Evolutionary conservation across 78 protist genomes (phyloP).

Genomic region (Diacronema lutheri): DNA sequence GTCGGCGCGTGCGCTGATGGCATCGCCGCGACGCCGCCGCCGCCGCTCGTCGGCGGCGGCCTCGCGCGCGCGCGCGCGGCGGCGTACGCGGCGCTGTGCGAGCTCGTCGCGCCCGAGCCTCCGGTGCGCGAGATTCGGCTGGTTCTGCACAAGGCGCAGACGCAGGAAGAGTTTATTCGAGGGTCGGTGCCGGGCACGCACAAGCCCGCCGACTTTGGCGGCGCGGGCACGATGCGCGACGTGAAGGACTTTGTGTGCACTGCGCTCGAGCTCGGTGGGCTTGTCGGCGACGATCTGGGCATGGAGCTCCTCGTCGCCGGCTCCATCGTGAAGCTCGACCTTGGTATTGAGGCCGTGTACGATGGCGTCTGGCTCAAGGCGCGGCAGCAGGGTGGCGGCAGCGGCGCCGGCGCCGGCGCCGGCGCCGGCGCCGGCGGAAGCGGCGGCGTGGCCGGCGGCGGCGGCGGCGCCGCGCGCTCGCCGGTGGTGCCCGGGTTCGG

Average conservation of each 20-base stretch:
- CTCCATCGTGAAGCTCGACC: slow-evolving; percentile 79
- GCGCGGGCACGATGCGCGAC: slow-evolving; percentile 84
- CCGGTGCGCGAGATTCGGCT: slow-evolving; percentile 57
- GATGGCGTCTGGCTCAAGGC: background rate
- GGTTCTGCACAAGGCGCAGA: slow-evolving; percentile 52
- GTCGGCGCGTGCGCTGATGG: too few relatives aligned
- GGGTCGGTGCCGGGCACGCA: slow-evolving; percentile 83
- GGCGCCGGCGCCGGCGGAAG: background rate
- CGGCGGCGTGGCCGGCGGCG: too few relatives aligned
- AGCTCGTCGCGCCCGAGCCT: slow-evolving; percentile 65
- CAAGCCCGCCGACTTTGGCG: slow-evolving; percentile 42
- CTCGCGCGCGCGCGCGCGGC: slow-evolving; percentile 58
- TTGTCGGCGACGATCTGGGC: slow-evolving; percentile 74
- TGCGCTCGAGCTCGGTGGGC: slow-evolving; percentile 40
- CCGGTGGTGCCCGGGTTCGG: too few relatives aligned
- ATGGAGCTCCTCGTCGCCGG: slow-evolving; percentile 86
- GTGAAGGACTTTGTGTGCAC: slow-evolving; percentile 80
- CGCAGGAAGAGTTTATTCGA: slow-evolving; percentile 92
- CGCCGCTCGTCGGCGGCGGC: slow-evolving; percentile 25
- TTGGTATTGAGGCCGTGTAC: slow-evolving; percentile 53
- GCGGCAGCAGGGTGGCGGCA: too few relatives aligned
- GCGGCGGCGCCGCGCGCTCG: too few relatives aligned
- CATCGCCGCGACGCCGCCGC: too few relatives aligned
- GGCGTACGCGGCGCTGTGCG: slow-evolving; percentile 71
- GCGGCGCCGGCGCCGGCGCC: too few relatives aligned